phyloP scores from a whole-genome alignment of 257 asterid species.

The Nicotiana noctiflora region DNA sequence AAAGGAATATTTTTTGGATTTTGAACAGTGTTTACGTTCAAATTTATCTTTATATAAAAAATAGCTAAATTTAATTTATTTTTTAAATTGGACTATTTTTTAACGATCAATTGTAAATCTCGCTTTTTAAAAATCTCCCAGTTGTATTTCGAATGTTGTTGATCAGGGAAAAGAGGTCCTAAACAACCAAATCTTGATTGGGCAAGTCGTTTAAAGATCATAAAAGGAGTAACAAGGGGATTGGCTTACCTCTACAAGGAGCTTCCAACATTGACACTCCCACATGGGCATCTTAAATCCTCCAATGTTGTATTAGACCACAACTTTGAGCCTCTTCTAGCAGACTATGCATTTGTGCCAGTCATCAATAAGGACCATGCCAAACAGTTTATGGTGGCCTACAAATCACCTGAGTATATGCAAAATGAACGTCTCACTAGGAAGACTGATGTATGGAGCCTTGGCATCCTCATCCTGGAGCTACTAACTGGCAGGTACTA shows the following conservation, averaged over 20 bases:
- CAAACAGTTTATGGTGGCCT: conserved; percentile 57
- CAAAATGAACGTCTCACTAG: conserved; percentile 23
- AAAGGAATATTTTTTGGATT: no score
- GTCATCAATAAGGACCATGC: conserved; percentile 50
- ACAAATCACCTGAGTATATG: conserved; percentile 51
- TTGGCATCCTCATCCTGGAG: conserved; percentile 62
- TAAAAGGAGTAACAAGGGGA: conserved; percentile 59
- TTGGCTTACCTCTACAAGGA: conserved; percentile 37
- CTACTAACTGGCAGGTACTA: conserved; percentile 40
- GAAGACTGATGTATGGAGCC: conserved; percentile 67
- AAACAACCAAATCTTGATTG: conserved; percentile 38
- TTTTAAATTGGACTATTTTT: no score
- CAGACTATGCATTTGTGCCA: conserved; percentile 47
- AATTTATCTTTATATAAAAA: no score
- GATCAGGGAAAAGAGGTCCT: conserved; percentile 33
- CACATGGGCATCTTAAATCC: conserved; percentile 74
- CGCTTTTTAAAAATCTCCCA: no score
- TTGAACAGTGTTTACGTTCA: no score
- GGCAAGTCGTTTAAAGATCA: conserved; percentile 47
- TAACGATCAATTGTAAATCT: no score
- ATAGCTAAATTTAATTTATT: no score
- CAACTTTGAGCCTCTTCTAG: conserved; percentile 30
- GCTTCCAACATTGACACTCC: conserved; percentile 35
- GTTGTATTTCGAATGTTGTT: no score
- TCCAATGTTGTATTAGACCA: conserved; percentile 49